Evolutionary conservation across 2,329 filamentous ascomycete species (phyloP), one percentile per base, ranked within the genome.

Genomic region (Botrytis galanthina): DNA sequence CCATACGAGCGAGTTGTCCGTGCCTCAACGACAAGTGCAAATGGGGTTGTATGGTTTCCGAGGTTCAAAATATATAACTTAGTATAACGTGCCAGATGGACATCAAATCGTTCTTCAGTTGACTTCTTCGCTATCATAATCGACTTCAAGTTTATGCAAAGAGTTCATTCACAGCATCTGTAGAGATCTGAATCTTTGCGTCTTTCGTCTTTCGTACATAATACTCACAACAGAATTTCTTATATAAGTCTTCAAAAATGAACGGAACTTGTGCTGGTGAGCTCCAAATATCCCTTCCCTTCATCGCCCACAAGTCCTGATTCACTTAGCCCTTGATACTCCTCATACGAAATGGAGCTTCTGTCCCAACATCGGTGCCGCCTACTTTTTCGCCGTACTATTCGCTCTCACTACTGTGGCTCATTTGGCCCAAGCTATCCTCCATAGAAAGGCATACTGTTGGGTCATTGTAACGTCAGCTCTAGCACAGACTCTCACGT

Each of bases 371-470:
- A 74, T 81, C 22, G 78, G 73, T 0, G 81, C 82, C 1, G 80
- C 83, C 3, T 76, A 80, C 32, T 44, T 83, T 0, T 81, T 83
- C 66, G 75, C 78, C 26, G 70, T 82, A 3, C 70, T 83, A 1
- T 83, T 81, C 71, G 79, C 73, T 4, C 57, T 83, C 18, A 80
- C 79, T 0, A 76, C 80, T 1, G 63, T 80, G 12, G 74, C 71
- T n/a, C 48, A 54, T 12, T n/a, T 54, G 12, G 14, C 48, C 14
- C 48, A 54, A n/a, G 81, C 80, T 1, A 76, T 81, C 35, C 62
- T 76, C 2, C 79, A 80, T 73, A 80, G 79, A 48, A 82, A 75
- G 76, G 48, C 48, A 54, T 54, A 54, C 48, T 54, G 26, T n/a
- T 54, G 48, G 48, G 48, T 54, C 20, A 73, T 78, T 29, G 54